Conservation (phyloP, 257 asterid species). For the Scutellaria galericulata region DNA sequence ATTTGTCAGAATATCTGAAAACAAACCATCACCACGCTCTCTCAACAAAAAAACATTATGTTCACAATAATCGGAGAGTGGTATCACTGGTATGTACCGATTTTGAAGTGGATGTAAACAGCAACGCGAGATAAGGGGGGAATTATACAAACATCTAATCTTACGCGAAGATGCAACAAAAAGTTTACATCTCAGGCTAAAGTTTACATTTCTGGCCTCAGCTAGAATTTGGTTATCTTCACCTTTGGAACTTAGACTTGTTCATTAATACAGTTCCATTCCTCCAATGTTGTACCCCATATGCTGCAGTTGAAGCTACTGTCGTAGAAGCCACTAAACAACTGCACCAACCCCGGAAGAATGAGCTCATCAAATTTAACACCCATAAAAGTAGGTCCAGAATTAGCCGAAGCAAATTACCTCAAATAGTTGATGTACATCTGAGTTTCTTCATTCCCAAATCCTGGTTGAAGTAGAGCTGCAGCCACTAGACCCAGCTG, state of each 20-base stretch:
- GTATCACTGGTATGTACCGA: no score
- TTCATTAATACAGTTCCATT: constrained; percentile 43
- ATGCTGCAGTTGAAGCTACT: constrained; percentile 74
- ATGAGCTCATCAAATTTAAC: constrained; percentile 14
- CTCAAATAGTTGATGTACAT: constrained; percentile 65
- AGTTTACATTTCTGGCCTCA: neutral
- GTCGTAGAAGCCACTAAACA: constrained; percentile 91
- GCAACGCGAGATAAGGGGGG: no score
- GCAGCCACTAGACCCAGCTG: constrained; percentile 87
- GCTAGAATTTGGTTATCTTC: neutral
- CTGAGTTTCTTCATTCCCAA: constrained; percentile 77
- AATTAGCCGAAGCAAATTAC: constrained; percentile 39
- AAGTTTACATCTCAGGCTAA: neutral
- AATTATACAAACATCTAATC: neutral
- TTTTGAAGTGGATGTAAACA: neutral
- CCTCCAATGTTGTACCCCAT: constrained; percentile 76
- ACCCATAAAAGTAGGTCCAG: neutral
- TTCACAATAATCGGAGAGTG: no score
- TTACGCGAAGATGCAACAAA: neutral
- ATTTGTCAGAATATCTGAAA: neutral
- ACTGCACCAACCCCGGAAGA: constrained; percentile 56
- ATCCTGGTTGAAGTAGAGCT: constrained; percentile 93
- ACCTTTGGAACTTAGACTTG: constrained; percentile 24
- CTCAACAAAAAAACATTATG: neutral
- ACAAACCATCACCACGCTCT: neutral